A percentile compares a stretch with the other conserved stretches of the same genome.
These are phyloP conservation scores for Glomus cerebriforme DNA, from an alignment of 192 early-diverging fungal species.

Conservation along the genomic window DNA sequence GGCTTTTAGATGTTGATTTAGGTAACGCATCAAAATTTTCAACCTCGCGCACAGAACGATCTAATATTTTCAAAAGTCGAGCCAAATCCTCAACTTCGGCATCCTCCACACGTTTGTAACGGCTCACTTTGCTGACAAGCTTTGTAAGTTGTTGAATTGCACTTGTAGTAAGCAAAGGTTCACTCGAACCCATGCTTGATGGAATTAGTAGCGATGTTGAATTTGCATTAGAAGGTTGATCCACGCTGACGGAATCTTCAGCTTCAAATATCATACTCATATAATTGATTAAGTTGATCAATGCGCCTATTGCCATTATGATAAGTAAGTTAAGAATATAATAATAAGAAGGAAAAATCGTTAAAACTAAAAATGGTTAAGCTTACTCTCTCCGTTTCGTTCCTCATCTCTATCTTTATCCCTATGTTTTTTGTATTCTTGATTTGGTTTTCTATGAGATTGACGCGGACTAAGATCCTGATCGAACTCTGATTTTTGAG, in stretches of 20 bases:
- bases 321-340: not conserved
- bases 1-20: not conserved
- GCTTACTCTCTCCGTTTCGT: conserved; percentile 29
- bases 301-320: not conserved
- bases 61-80: conserved; percentile 27
- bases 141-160: conserved; percentile 11
- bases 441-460: not conserved
- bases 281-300: conserved; percentile 22
- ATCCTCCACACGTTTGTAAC: conserved; percentile 22
- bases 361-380: not conserved
- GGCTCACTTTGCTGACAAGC: conserved; percentile 27
- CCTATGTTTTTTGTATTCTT: conserved; percentile 22
- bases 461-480: too few species aligned
- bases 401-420: conserved; percentile 28
- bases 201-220: conserved; percentile 1
- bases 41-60: conserved; percentile 25
- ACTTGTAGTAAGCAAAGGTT: conserved; percentile 18
- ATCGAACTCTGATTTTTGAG: not conserved
- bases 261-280: conserved; percentile 32
- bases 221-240: not conserved
- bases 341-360: not conserved
- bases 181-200: conserved; percentile 16
- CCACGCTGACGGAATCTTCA: conserved; percentile 14
- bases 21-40: conserved; percentile 19
- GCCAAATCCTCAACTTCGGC: conserved; percentile 26